Base-by-base conservation (phyloP, 352 stramenopile species). In the Hyaloperonospora brassicae region DNA sequence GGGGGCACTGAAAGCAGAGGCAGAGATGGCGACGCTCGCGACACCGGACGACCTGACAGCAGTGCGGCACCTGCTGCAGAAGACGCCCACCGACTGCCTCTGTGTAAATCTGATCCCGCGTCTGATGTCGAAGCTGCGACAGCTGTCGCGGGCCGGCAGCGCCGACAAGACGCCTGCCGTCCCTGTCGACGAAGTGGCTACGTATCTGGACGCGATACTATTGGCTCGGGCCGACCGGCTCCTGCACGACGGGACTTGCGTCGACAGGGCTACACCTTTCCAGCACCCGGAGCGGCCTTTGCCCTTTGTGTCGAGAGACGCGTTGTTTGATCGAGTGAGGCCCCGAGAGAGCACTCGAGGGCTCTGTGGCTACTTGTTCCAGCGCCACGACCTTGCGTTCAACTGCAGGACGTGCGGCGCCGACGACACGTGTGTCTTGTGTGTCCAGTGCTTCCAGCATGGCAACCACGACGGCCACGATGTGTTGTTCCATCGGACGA, bases 391-490 rank as follows among this genome's bases (percentile, higher is more conserved):
- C 73, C 97, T 99, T 64, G 93, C 94, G 21, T 99, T 97, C 89
- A 98, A 98, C 64, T 99, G 97, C 78, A 88, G 95, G 39, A 98
- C 95, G 52, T 99, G 97, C 66, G 93, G 98, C 62, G 86, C 89
- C 10, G 97, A 99, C 69, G 78, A 92, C 57, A 99, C 96, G 30
- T 99, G 95, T 55, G 97, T 99, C 45, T 74, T 98, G 54, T 99
- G 96, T 63, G 87, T 98, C 50, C 68, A 76, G 35, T 99, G 96
- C 68, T 99, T 98, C 72, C 81, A 94, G 48, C 79, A 95, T 35
- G 87, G 73, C 40, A 88, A 98, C 71, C 96, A 99, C 62, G 76
- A 92, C 30, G 95, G 95, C 21, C 93, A 98, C 64, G 92, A 98
- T 59, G 72, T 92, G 11, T 92, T 82, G 57, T 92, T 95, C 61